Conservation (phyloP, 1,284 basidiomycete species). For the Trichosporon sp. region DNA sequence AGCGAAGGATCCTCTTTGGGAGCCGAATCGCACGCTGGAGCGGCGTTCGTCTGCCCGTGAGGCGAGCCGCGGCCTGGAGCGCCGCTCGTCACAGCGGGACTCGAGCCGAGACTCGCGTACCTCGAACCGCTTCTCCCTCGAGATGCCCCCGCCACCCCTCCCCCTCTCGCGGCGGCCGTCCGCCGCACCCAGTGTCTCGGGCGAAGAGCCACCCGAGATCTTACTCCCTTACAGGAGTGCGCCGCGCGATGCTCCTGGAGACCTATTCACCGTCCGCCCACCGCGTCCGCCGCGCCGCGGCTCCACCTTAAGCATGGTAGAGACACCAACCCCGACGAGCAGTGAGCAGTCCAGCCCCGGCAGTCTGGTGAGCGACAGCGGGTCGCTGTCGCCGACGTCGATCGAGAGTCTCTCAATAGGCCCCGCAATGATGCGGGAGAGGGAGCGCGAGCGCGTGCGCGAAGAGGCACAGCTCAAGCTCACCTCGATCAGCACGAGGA, state of each 20-base stretch:
- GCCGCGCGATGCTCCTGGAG: background rate
- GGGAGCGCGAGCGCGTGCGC: slow-evolving; percentile 13
- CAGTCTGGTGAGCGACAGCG: slow-evolving; percentile 29
- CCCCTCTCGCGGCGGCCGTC: background rate
- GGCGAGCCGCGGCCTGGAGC: background rate
- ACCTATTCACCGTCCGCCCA: background rate
- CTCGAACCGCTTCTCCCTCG: background rate
- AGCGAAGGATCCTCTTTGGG: background rate
- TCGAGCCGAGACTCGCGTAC: background rate
- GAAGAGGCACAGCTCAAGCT: slow-evolving; percentile 2
- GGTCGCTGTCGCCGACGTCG: slow-evolving; percentile 24
- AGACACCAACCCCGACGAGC: slow-evolving; percentile 9
- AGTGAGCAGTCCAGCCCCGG: slow-evolving; percentile 22
- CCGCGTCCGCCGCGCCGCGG: slow-evolving; percentile 20
- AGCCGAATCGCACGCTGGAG: background rate
- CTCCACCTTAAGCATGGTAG: slow-evolving; percentile 21
- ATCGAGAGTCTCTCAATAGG: slow-evolving; percentile 28
- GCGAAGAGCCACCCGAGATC: background rate
- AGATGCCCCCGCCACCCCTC: slow-evolving; percentile 13
- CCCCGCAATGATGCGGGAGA: slow-evolving; percentile 11
- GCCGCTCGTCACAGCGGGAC: background rate
- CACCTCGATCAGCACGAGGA: background rate
- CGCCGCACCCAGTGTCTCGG: background rate
- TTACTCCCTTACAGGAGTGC: background rate
- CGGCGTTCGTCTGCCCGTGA: background rate